These are phyloP conservation scores for Mortierella alpina DNA, from an alignment of 192 early-diverging fungal genomes.

Conservation along the genomic window DNA sequence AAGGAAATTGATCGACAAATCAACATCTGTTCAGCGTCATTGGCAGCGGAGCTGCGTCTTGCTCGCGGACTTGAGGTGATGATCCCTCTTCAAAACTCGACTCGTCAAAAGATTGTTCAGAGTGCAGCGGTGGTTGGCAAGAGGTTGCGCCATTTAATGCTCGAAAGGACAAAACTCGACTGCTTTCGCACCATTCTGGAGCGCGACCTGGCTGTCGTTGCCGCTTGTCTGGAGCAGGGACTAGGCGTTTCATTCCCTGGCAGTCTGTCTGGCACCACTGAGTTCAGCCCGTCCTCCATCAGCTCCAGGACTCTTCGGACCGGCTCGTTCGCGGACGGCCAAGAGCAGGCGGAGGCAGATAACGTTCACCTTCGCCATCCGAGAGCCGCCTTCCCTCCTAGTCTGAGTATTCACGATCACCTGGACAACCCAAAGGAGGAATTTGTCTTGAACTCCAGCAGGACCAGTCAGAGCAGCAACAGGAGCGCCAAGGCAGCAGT, in stretches of 20 bases:
- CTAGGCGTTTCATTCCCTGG: background rate
- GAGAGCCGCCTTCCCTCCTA: background rate
- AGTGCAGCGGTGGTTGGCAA: constrained; percentile 67
- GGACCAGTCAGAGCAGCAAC: constrained; percentile 39
- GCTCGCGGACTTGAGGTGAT: constrained; percentile 74
- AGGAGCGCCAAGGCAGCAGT: background rate
- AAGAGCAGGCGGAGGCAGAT: background rate
- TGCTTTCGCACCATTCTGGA: constrained; percentile 82
- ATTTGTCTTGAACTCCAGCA: constrained; percentile 28
- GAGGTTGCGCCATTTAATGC: constrained; percentile 64
- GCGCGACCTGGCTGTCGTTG: constrained; percentile 41
- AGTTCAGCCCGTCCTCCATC: constrained; percentile 8
- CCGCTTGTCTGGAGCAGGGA: background rate
- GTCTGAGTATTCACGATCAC: constrained; percentile 7
- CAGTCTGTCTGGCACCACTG: constrained; percentile 14
- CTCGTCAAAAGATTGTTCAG: constrained; percentile 69
- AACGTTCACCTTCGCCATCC: background rate
- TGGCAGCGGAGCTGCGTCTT: constrained; percentile 69
- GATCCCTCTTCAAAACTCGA: constrained; percentile 70
- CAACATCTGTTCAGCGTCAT: constrained; percentile 56
- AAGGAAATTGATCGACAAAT: constrained; percentile 63
- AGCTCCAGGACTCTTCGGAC: background rate
- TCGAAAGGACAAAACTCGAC: constrained; percentile 70
- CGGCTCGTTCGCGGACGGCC: background rate
- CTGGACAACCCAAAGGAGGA: constrained; percentile 32